Percentiles rank a stretch among this genome's conserved stretches.
phyloP scores from a whole-genome alignment of 305 asterid genomes.

The Fraxinus velutina region DNA sequence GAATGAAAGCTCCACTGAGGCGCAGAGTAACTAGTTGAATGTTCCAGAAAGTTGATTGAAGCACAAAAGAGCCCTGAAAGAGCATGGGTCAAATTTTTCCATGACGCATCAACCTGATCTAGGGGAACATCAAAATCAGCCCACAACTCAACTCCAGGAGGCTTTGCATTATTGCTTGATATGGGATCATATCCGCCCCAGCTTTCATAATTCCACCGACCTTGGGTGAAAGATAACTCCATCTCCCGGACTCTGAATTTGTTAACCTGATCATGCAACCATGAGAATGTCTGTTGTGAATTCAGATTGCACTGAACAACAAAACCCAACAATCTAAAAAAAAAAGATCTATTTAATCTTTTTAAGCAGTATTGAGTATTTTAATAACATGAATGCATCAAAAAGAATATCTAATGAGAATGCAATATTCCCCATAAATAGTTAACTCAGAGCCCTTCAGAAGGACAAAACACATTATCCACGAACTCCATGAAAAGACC shows the following conservation, averaged over 20 bases:
- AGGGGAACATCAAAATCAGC: constrained; percentile 89
- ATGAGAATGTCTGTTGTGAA: not conserved
- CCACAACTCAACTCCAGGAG: constrained; percentile 98
- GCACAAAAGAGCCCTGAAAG: constrained; percentile 99
- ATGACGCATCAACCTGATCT: constrained; percentile 68
- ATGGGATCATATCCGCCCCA: constrained; percentile 96
- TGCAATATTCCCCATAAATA: not conserved
- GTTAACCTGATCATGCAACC: constrained; percentile 52
- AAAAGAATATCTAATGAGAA: not conserved
- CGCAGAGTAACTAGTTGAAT: constrained; percentile 71
- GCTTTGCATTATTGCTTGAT: constrained; percentile 80
- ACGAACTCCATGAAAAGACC: not conserved
- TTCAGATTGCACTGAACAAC: constrained; percentile 2
- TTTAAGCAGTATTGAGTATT: not conserved
- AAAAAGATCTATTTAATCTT: not conserved
- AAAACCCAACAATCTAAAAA: not conserved
- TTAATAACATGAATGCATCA: not conserved
- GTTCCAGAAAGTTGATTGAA: constrained; percentile 89
- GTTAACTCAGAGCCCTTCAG: not conserved
- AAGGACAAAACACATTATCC: not conserved
- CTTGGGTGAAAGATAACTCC: constrained; percentile 98
- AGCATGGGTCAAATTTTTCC: constrained; percentile 93
- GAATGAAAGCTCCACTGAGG: constrained; percentile 77
- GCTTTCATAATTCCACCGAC: constrained; percentile 89
- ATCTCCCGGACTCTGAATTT: constrained; percentile 76